Conservation (phyloP, 2,329 filamentous ascomycete species). For the Talaromyces sp. region DNA sequence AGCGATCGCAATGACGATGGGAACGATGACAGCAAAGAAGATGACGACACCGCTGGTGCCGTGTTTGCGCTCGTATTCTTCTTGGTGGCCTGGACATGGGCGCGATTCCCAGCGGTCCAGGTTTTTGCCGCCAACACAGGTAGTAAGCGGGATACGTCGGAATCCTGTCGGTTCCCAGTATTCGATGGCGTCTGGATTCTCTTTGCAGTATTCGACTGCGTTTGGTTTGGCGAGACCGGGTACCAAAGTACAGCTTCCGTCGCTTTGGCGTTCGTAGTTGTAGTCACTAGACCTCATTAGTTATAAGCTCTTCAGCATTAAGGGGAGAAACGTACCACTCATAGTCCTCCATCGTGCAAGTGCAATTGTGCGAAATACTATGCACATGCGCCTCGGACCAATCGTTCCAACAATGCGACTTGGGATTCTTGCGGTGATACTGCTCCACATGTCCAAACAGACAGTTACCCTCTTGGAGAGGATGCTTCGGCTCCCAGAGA, state of each 20-base stretch:
- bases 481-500: conserved; percentile 84
- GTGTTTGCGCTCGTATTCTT: conserved; percentile 74
- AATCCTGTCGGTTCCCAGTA: conserved; percentile 87
- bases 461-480: conserved; percentile 72
- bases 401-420: conserved; percentile 76
- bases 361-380: conserved; percentile 69
- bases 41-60: conserved; percentile 68
- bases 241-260: conserved; percentile 75
- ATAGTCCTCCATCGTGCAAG: conserved; percentile 79
- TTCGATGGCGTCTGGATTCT: conserved; percentile 66
- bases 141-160: conserved; percentile 83
- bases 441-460: conserved; percentile 87
- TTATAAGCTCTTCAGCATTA: background rate
- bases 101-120: conserved; percentile 65
- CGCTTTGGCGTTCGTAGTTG: conserved; percentile 79
- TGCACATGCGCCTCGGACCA: conserved; percentile 68
- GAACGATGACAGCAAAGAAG: conserved; percentile 80
- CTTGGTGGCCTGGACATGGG: conserved; percentile 73
- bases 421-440: conserved; percentile 86
- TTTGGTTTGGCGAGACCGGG: conserved; percentile 65
- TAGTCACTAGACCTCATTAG: conserved; percentile 63
- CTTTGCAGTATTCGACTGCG: conserved; percentile 55
- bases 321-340: conserved; percentile 65
- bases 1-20: conserved; percentile 66
- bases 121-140: conserved; percentile 72